Evolutionary conservation across 2,329 filamentous ascomycete species (phyloP).

Genomic region (Sarocladiaceae sp.): DNA sequence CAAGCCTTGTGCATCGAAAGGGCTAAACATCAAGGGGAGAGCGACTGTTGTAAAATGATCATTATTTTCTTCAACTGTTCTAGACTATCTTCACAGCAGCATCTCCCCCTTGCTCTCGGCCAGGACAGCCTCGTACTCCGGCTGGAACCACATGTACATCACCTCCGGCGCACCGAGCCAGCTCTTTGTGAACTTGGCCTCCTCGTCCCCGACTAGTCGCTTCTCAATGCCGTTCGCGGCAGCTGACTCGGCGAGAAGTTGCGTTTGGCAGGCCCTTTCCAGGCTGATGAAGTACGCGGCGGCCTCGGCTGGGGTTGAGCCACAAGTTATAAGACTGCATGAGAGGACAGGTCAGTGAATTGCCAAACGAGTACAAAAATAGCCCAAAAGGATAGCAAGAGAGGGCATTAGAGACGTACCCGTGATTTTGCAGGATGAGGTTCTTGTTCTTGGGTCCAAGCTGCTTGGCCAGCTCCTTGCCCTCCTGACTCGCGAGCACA

Average conservation of each 20-base stretch:
- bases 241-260: conserved; percentile 53
- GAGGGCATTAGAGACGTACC: background rate
- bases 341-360: background rate
- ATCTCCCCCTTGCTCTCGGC: background rate
- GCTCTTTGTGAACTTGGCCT: conserved; percentile 22
- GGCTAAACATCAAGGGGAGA: too few species aligned
- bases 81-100: too few species aligned
- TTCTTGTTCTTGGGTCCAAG: conserved; percentile 52
- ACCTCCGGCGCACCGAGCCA: background rate
- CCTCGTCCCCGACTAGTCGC: conserved; percentile 32
- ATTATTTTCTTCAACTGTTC: too few species aligned
- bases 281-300: conserved; percentile 61
- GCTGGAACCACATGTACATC: background rate
- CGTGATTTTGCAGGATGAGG: conserved; percentile 57
- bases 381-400: too few species aligned
- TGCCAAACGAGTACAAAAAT: too few species aligned
- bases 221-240: conserved; percentile 22
- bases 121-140: background rate
- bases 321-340: conserved; percentile 49
- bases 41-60: too few species aligned
- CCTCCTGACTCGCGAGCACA: conserved; percentile 55
- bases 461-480: conserved; percentile 51
- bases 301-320: conserved; percentile 63
- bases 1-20: too few species aligned
- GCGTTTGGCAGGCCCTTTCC: conserved; percentile 61